These are phyloP conservation scores for Cladosporium austrohemisphaericum DNA, from an alignment of 2,329 filamentous ascomycete genomes.

Conservation along the genomic window DNA sequence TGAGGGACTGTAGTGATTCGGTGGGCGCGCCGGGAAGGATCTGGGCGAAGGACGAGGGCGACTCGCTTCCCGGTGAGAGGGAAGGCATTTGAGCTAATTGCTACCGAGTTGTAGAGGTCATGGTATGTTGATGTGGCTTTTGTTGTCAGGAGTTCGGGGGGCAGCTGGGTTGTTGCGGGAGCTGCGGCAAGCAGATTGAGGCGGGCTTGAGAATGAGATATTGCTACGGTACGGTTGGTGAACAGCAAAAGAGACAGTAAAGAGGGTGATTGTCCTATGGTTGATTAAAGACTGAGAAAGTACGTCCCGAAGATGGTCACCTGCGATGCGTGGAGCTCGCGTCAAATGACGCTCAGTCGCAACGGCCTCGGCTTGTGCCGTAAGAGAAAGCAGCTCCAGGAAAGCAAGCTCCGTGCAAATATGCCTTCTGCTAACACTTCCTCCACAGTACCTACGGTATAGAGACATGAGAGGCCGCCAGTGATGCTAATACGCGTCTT, in stretches of 20 bases:
- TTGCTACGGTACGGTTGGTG: too few relatives aligned
- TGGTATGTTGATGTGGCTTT: neutral
- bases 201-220: too few relatives aligned
- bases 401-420: too few relatives aligned
- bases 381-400: too few relatives aligned
- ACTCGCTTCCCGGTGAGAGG: constrained; percentile 24
- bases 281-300: too few relatives aligned
- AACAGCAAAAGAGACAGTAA: too few relatives aligned
- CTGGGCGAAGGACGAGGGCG: constrained; percentile 25
- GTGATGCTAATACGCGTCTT: too few relatives aligned
- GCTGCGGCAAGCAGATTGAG: neutral
- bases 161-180: neutral
- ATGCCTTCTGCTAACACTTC: too few relatives aligned
- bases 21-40: constrained; percentile 76
- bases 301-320: neutral
- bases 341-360: neutral
- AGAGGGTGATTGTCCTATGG: too few relatives aligned
- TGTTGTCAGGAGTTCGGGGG: neutral
- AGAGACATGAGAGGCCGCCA: too few relatives aligned
- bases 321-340: neutral
- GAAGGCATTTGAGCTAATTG: constrained; percentile 26
- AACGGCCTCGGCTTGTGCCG: neutral
- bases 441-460: too few relatives aligned
- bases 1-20: constrained; percentile 72
- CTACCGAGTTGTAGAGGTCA: constrained; percentile 2